These are phyloP conservation scores for Pisolithus marmoratus DNA, from an alignment of 768 basidiomycete species.

Conservation along the genomic window DNA sequence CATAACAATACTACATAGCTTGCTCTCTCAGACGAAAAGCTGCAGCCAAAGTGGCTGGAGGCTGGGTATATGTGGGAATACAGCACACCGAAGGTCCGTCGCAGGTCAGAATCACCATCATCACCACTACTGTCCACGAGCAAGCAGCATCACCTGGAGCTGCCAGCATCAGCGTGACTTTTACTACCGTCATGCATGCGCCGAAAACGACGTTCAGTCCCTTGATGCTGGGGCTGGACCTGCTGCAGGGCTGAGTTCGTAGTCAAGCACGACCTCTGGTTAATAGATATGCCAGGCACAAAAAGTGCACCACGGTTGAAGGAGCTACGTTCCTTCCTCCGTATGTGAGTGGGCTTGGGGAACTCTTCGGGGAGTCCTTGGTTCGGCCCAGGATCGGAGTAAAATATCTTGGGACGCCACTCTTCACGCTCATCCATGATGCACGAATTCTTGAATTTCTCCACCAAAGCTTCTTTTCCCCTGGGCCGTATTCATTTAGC, in stretches of 20 bases:
- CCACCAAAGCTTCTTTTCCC: constrained; percentile 86
- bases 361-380: constrained; percentile 78
- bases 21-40: too few relatives aligned
- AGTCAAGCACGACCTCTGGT: constrained; percentile 25
- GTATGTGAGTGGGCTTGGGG: constrained; percentile 74
- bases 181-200: constrained; percentile 8
- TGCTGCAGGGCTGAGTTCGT: constrained; percentile 14
- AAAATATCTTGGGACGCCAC: constrained; percentile 84
- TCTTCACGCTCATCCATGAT: constrained; percentile 84
- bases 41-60: too few relatives aligned
- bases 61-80: too few relatives aligned
- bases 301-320: constrained; percentile 71
- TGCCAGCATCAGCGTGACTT: too few relatives aligned
- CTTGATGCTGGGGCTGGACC: constrained; percentile 14
- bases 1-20: too few relatives aligned
- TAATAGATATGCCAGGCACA: constrained; percentile 38
- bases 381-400: constrained; percentile 61
- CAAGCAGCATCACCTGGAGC: background rate
- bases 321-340: constrained; percentile 78
- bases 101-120: too few relatives aligned
- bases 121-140: background rate
- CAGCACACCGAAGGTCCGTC: too few relatives aligned
- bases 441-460: constrained; percentile 88
- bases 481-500: constrained; percentile 29
- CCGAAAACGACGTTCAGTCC: constrained; percentile 21